phyloP scores from a whole-genome alignment of 2,329 filamentous ascomycete genomes.

The Metarhizium guizhouense region DNA sequence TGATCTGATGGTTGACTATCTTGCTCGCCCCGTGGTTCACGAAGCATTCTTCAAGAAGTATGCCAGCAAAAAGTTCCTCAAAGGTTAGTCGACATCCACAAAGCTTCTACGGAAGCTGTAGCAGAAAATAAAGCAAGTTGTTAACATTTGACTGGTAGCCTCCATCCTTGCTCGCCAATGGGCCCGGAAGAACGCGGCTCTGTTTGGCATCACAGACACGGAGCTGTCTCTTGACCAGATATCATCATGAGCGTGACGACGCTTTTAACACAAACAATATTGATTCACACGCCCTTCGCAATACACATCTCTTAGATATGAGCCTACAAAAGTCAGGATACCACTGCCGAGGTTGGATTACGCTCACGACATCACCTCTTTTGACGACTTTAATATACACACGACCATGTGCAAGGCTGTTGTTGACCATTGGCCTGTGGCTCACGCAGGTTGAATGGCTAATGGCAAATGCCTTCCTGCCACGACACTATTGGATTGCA shows the following conservation, averaged over 20 bases:
- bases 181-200: slow-evolving; percentile 70
- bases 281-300: slow-evolving; percentile 1
- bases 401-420: slow-evolving; percentile 3
- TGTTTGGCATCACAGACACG: slow-evolving; percentile 45
- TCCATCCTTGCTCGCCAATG: slow-evolving; percentile 87
- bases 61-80: slow-evolving; percentile 97
- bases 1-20: slow-evolving; percentile 92
- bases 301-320: slow-evolving; percentile 16
- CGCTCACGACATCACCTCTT: slow-evolving; percentile 15
- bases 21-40: slow-evolving; percentile 80
- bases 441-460: background rate
- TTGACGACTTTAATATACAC: slow-evolving; percentile 25
- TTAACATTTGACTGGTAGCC: slow-evolving; percentile 40
- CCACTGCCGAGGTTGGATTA: slow-evolving; percentile 19
- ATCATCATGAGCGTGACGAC: slow-evolving; percentile 17
- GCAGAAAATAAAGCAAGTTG: background rate
- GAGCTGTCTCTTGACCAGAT: slow-evolving; percentile 41
- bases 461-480: background rate
- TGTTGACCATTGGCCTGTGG: slow-evolving; percentile 2
- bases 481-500: slow-evolving; percentile 3
- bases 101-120: background rate
- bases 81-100: slow-evolving; percentile 54
- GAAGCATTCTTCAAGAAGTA: slow-evolving; percentile 99
- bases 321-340: slow-evolving; percentile 9
- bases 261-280: background rate